phyloP scores from a whole-genome alignment of 805 yeast genomes.

The Alloascoidea hylecoeti region DNA sequence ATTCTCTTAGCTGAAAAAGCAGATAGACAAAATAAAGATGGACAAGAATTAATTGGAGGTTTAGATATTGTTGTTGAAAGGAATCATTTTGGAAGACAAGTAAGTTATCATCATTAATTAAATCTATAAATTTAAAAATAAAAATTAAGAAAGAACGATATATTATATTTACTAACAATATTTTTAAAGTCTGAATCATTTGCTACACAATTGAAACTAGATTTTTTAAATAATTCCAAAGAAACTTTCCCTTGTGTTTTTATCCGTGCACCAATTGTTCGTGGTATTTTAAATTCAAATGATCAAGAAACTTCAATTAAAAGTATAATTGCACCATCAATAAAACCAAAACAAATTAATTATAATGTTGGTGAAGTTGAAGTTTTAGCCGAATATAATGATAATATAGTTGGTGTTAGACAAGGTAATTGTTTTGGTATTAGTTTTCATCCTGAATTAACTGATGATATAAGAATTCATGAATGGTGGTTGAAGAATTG shows the following conservation, averaged over 20 bases:
- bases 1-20: conserved; percentile 44
- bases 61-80: conserved; percentile 49
- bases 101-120: conserved; percentile 48
- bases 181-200: not conserved
- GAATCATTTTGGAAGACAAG: conserved; percentile 71
- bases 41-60: conserved; percentile 48
- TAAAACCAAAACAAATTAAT: not conserved
- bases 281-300: conserved; percentile 10
- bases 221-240: conserved; percentile 24
- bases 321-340: conserved; percentile 3
- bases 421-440: conserved; percentile 60
- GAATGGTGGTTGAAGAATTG: conserved; percentile 55
- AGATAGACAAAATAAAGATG: conserved; percentile 29
- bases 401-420: conserved; percentile 53
- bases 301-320: not conserved
- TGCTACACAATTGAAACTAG: not conserved
- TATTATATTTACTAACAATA: conserved; percentile 6
- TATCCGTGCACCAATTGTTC: conserved; percentile 67
- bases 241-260: conserved; percentile 31
- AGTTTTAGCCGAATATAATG: conserved; percentile 24
- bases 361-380: conserved; percentile 16
- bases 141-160: too few relatives aligned
- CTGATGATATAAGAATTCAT: conserved; percentile 46
- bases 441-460: conserved; percentile 69
- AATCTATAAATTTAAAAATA: conserved; percentile 28